phyloP scores from a whole-genome alignment of 805 yeast species.

The Candida ponderosae region DNA sequence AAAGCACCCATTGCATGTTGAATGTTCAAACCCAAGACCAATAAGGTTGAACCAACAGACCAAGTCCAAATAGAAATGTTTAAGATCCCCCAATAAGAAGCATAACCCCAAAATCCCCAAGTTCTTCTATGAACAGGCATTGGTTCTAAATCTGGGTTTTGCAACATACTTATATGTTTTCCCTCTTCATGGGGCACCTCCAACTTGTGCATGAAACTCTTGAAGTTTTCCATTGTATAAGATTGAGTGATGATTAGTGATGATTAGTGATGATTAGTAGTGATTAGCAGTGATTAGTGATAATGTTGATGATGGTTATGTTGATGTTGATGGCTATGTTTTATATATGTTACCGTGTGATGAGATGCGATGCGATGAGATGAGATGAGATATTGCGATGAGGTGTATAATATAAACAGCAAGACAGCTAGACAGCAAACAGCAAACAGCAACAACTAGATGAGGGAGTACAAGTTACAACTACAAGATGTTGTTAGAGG shows the following conservation, averaged over 20 bases:
- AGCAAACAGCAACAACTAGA: too few relatives aligned
- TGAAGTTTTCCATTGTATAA: background rate
- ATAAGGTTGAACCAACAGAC: conserved; percentile 30
- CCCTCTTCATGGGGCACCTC: conserved; percentile 18
- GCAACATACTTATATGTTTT: conserved; percentile 13
- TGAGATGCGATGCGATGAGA: too few relatives aligned
- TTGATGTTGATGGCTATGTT: too few relatives aligned
- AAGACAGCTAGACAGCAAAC: too few relatives aligned
- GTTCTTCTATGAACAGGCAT: conserved; percentile 28
- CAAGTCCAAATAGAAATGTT: conserved; percentile 28
- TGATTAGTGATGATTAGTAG: too few relatives aligned
- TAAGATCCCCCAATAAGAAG: conserved; percentile 28
- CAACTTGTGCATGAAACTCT: conserved; percentile 5
- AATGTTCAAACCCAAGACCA: conserved; percentile 29
- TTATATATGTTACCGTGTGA: too few relatives aligned
- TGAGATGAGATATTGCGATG: too few relatives aligned
- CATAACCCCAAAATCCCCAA: conserved; percentile 28
- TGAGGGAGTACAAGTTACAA: too few relatives aligned
- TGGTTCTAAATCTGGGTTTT: conserved; percentile 31
- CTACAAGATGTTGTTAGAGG: too few relatives aligned
- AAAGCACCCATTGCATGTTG: conserved; percentile 34
- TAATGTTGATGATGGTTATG: too few relatives aligned
- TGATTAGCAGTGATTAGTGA: too few relatives aligned
- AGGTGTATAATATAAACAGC: too few relatives aligned
- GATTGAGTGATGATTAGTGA: background rate